phyloP scores from a whole-genome alignment of 2,329 filamentous ascomycete species.

The Curvularia verruculosa region DNA sequence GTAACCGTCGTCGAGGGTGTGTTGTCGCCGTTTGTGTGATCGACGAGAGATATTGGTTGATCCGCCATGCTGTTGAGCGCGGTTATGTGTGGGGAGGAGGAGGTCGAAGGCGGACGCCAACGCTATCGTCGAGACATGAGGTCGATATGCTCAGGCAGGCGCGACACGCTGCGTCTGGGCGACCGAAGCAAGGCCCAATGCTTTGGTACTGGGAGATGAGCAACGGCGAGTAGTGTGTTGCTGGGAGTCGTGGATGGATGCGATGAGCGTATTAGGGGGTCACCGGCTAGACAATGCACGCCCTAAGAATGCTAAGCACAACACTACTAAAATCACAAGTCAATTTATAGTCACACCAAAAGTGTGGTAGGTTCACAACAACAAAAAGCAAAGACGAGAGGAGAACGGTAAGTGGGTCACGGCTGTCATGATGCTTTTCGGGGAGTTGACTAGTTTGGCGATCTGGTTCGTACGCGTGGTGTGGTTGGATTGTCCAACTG shows the following conservation, averaged over 20 bases:
- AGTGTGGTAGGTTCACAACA: conserved; percentile 10
- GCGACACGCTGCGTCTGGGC: conserved; percentile 13
- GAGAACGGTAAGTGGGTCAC: conserved; percentile 1
- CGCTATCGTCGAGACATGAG: conserved; percentile 41
- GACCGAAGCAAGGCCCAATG: background rate
- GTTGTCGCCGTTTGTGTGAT: conserved; percentile 53
- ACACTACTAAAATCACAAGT: conserved; percentile 5
- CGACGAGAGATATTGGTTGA: conserved; percentile 73
- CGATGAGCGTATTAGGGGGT: conserved; percentile 25
- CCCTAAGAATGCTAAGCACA: conserved; percentile 6
- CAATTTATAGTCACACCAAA: conserved; percentile 3
- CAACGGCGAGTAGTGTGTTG: background rate
- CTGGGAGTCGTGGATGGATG: background rate
- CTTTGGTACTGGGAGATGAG: background rate
- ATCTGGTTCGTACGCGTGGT: conserved; percentile 25
- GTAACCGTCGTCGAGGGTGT: conserved; percentile 28
- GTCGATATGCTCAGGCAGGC: conserved; percentile 28
- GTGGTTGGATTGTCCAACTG: conserved; percentile 18
- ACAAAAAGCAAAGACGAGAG: conserved; percentile 11
- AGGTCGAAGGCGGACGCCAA: conserved; percentile 27
- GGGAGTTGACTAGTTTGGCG: conserved; percentile 20
- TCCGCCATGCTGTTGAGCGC: conserved; percentile 45
- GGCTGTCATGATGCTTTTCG: conserved; percentile 8
- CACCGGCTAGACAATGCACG: conserved; percentile 13
- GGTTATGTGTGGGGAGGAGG: conserved; percentile 2